Conservation (phyloP, 73 alveolate species). For the Uronychia setigera region DNA sequence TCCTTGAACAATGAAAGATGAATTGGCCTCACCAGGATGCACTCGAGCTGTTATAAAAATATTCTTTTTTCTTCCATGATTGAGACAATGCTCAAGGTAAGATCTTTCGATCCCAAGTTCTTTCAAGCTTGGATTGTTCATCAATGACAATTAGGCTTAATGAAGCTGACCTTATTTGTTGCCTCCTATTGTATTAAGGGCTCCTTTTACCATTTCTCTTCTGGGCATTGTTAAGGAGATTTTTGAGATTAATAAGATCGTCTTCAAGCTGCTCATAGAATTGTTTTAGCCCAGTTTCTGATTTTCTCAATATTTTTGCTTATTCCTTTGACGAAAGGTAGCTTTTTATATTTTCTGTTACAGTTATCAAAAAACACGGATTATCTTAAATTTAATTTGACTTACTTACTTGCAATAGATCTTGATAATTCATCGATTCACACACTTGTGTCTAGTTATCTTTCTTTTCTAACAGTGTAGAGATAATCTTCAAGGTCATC, state of each 20-base stretch:
- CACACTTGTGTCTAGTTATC: slow-evolving; percentile 1
- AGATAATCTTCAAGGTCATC: slow-evolving; percentile 69
- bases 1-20: slow-evolving; percentile 85
- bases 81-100: background rate
- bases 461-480: slow-evolving; percentile 7
- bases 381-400: background rate
- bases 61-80: slow-evolving; percentile 50
- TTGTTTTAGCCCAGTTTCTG: background rate
- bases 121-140: slow-evolving; percentile 26
- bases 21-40: slow-evolving; percentile 90
- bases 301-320: background rate
- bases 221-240: background rate
- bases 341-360: slow-evolving; percentile 21
- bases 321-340: background rate
- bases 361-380: slow-evolving; percentile 7
- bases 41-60: slow-evolving; percentile 72
- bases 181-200: background rate
- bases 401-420: background rate
- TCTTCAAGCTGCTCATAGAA: background rate
- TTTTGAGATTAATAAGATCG: background rate
- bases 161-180: background rate
- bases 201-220: background rate
- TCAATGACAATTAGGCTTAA: background rate
- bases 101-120: background rate
- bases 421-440: slow-evolving; percentile 21